Evolutionary conservation across 305 asterid species (phyloP).

Genomic region (Solanum hybrid): DNA sequence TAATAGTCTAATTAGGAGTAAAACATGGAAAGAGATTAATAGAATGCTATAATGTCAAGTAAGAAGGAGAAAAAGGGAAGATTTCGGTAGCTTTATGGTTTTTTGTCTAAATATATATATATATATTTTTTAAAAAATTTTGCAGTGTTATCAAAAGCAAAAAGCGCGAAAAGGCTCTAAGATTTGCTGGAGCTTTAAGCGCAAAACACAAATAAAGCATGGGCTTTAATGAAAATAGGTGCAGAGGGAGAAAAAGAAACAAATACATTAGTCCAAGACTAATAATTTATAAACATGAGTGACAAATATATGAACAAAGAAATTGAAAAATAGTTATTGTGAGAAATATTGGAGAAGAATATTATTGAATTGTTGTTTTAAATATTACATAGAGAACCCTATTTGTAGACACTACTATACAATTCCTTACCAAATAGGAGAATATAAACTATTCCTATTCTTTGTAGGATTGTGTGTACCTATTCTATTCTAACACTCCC

Average conservation of each 20-base stretch:
- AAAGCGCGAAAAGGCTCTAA: not conserved
- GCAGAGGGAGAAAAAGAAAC: not conserved
- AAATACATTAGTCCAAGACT: not conserved
- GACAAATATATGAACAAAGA: not conserved
- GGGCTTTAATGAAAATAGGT: not conserved
- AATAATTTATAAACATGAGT: not conserved
- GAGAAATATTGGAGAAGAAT: not conserved
- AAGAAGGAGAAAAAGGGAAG: not conserved
- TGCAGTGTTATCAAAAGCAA: not conserved
- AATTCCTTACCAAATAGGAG: no score
- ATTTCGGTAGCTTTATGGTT: not conserved
- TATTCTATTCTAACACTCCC: no score
- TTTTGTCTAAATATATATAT: not conserved
- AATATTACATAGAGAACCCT: no score
- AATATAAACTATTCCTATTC: no score
- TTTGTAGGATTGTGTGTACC: no score
- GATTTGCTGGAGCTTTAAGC: not conserved
- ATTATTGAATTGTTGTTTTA: no score
- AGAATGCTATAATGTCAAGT: not conserved
- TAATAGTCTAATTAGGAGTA: not conserved
- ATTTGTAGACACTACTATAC: no score
- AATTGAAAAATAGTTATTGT: not conserved
- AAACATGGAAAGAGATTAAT: not conserved
- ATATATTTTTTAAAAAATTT: not conserved
- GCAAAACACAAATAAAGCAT: not conserved